Conservation (phyloP, 345 rosid species). For the Excoecaria agallocha region DNA sequence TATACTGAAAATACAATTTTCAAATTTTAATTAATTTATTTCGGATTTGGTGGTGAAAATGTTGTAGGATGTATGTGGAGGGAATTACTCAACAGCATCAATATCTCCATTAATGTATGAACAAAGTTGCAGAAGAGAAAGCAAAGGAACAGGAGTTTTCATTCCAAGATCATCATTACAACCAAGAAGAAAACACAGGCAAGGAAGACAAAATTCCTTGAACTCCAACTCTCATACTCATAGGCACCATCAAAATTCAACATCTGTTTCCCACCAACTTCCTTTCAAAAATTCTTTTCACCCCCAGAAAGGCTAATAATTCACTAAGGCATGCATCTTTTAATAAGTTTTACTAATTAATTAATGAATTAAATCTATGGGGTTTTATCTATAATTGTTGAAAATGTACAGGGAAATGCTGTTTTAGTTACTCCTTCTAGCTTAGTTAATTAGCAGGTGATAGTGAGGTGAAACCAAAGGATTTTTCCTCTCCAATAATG, state of each 20-base stretch:
- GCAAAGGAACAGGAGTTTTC: constrained; percentile 94
- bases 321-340: neutral
- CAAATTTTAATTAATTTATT: no score
- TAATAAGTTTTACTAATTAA: constrained; percentile 19
- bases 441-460: constrained; percentile 2
- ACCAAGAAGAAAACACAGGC: constrained; percentile 66
- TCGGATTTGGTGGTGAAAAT: neutral
- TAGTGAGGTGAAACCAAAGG: constrained; percentile 22
- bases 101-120: constrained; percentile 45
- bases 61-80: constrained; percentile 48
- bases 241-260: constrained; percentile 36
- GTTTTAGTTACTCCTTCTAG: neutral
- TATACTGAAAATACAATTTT: no score
- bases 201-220: constrained; percentile 51
- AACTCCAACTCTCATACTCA: constrained; percentile 48
- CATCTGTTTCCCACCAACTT: constrained; percentile 36
- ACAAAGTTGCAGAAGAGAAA: constrained; percentile 50
- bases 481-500: constrained; percentile 25
- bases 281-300: constrained; percentile 32
- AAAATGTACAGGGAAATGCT: constrained; percentile 25
- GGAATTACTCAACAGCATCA: constrained; percentile 37
- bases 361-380: constrained; percentile 5
- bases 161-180: constrained; percentile 65
- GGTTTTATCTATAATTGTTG: constrained; percentile 7
- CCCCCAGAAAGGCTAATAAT: constrained; percentile 34